These are phyloP conservation scores for Arachnomyces sp. DNA, from an alignment of 2,329 filamentous ascomycete species.

Conservation along the genomic window DNA sequence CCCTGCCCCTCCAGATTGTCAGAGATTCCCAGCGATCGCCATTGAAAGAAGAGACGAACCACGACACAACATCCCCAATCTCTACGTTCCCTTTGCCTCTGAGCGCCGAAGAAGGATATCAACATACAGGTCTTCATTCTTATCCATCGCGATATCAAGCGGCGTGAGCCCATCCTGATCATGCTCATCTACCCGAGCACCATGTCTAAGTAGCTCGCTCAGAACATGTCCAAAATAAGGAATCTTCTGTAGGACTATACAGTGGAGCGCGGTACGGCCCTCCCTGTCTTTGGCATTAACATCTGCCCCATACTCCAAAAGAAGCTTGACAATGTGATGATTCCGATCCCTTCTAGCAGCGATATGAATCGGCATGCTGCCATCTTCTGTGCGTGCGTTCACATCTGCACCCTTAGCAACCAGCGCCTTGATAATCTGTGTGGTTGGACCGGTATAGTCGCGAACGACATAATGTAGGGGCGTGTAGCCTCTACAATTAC, in stretches of 20 bases:
- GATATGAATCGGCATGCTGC: conserved; percentile 16
- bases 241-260: background rate
- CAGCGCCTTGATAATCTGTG: background rate
- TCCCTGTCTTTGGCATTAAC: background rate
- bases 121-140: too few relatives aligned
- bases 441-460: background rate
- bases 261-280: conserved; percentile 1
- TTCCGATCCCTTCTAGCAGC: conserved; percentile 3
- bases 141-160: background rate
- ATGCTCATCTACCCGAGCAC: conserved; percentile 1
- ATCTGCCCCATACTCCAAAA: conserved; percentile 6
- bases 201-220: conserved; percentile 1
- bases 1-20: too few relatives aligned
- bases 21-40: too few relatives aligned
- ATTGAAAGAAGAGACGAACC: too few relatives aligned
- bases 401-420: background rate
- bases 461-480: conserved; percentile 4
- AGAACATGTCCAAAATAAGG: background rate
- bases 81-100: too few relatives aligned
- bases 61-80: too few relatives aligned
- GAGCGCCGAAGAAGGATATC: too few relatives aligned
- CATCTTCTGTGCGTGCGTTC: conserved; percentile 4
- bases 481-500: background rate
- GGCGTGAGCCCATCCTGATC: background rate
- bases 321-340: background rate